Conservation (phyloP, 306 rosid species). For the Alnus rubra region DNA sequence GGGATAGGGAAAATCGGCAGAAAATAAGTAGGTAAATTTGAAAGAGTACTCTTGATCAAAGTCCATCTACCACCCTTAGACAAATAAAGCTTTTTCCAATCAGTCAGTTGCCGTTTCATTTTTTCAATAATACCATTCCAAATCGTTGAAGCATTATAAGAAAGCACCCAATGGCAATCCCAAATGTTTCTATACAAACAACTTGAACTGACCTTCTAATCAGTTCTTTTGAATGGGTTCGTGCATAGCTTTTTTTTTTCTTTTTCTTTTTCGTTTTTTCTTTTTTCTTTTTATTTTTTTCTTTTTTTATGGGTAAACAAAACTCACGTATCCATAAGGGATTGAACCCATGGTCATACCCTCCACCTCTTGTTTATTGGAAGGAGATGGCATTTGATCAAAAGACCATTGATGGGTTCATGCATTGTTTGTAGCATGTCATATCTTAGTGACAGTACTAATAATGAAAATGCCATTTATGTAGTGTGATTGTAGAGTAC, state of each 20-base stretch:
- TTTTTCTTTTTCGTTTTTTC: not conserved
- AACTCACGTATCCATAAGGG: not conserved
- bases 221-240: constrained; percentile 17
- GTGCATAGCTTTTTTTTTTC: not conserved
- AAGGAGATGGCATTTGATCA: not conserved
- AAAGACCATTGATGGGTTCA: not conserved
- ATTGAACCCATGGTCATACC: not conserved
- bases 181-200: constrained; percentile 1
- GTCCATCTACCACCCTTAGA: no score
- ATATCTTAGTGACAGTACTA: not conserved
- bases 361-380: not conserved
- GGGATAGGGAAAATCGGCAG: no score
- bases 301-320: not conserved
- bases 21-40: no score
- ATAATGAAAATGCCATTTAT: no score
- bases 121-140: no score
- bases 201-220: constrained; percentile 20
- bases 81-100: no score
- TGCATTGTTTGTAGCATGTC: not conserved
- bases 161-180: no score
- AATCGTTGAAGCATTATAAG: no score
- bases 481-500: not conserved
- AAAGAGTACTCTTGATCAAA: no score
- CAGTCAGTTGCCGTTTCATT: no score
- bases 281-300: not conserved